phyloP scores from a whole-genome alignment of 2,329 filamentous ascomycete species.

The Leptodontidium sp. region DNA sequence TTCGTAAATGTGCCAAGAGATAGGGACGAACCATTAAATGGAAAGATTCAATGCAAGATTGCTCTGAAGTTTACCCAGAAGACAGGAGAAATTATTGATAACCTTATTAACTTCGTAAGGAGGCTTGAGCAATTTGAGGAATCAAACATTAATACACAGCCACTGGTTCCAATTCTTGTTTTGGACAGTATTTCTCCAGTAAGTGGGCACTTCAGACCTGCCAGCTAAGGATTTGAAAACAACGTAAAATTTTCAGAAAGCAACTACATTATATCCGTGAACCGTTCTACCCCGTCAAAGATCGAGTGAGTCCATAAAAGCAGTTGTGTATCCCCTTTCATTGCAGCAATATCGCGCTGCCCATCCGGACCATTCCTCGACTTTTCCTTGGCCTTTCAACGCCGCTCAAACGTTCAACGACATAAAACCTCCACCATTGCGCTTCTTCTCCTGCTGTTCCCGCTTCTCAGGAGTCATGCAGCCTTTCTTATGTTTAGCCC shows the following conservation, averaged over 20 bases:
- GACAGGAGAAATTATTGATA: too few species aligned
- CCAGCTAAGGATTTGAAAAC: neutral
- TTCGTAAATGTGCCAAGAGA: too few species aligned
- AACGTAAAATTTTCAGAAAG: neutral
- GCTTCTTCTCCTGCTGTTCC: constrained; percentile 10
- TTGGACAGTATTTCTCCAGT: too few species aligned
- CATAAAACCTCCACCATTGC: constrained; percentile 4
- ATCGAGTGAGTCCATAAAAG: neutral
- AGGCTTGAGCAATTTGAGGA: too few species aligned
- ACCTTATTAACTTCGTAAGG: too few species aligned
- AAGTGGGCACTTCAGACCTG: too few species aligned
- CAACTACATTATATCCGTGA: neutral
- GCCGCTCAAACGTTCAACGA: constrained; percentile 15
- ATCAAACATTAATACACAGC: too few species aligned
- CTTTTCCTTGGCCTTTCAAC: neutral
- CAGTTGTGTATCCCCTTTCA: neutral
- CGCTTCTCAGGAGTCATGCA: constrained; percentile 26
- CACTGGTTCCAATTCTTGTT: too few species aligned
- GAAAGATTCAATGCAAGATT: too few species aligned
- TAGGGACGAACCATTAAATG: too few species aligned
- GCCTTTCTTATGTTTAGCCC: constrained; percentile 23
- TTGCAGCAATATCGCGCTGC: neutral
- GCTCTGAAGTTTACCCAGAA: too few species aligned
- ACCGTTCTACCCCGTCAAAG: neutral
- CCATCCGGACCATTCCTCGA: neutral